Base-by-base conservation (phyloP, 2,329 filamentous ascomycete species). In the Epichloe festucae region DNA sequence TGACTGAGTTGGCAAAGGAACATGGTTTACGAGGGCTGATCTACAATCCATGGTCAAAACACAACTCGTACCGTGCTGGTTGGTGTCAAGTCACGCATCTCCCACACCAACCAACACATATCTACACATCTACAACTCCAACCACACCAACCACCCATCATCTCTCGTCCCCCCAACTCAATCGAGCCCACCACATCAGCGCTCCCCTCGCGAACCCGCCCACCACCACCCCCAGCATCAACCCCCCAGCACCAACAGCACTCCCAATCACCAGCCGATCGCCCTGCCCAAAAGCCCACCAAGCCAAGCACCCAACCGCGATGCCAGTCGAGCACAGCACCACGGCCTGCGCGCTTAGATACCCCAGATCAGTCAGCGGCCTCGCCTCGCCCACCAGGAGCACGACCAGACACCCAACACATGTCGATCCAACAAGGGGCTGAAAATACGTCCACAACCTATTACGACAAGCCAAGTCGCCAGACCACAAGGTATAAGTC, bases 191-290 rank as follows among this genome's bases (percentile, higher is more conserved):
- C 63, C 63, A 67, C 2, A 66, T 46, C 5, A 62, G 55, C 38
- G 55, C 62, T 0, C 61, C 60, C 19, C 65, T 56, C 43, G 58
- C 39, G 35, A 67, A 67, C 14, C 58, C 64, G 35, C 65, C 55
- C 19, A 61, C 35, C 0, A 57, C 59, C 43, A 60, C 53, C 1
- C 59, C 63, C 57, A 61, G 62, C 48, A 66, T 56, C 40, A 63
- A 42, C 6, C 58, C 49, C 23, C 58, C 56, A 21, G 62, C 59
- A 2, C 63, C 60, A 49, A 63, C 57, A 38, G 63, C 35, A 4
- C 59, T 57, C 4, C 59, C 59, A 49, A 63, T 62, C 17, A 62
- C 53, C 6, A 53, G 35, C 0, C 48, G 49, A 8, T 55, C 51
- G n/a, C 54, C 57, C 19, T 57, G 48, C n/a, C 59, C 49, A 35